Evolutionary conservation across 2,329 filamentous ascomycete species (phyloP).

Genomic region (Botrytis fragariae): DNA sequence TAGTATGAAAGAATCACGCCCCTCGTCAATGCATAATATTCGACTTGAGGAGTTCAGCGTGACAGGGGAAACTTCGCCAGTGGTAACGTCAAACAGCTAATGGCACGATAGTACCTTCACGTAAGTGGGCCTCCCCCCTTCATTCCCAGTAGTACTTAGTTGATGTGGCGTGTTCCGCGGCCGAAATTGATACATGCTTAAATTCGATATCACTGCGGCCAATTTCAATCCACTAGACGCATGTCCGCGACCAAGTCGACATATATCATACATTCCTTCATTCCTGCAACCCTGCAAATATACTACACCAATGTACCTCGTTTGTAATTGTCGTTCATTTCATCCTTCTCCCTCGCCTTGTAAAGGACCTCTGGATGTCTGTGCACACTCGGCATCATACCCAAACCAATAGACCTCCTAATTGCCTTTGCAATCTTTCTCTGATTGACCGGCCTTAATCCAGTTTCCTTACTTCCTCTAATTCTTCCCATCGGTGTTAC

Average conservation of each 20-base stretch:
- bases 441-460: slow-evolving; percentile 85
- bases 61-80: neutral
- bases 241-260: neutral
- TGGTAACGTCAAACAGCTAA: neutral
- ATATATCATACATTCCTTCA: slow-evolving; percentile 1
- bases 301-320: neutral
- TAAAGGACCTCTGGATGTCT: slow-evolving; percentile 76
- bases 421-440: slow-evolving; percentile 91
- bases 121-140: neutral
- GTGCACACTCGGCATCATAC: slow-evolving; percentile 89
- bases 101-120: neutral
- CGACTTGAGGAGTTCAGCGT: neutral
- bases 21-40: neutral
- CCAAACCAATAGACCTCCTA: slow-evolving; percentile 81
- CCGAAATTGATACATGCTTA: neutral
- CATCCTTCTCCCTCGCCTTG: slow-evolving; percentile 21
- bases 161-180: neutral
- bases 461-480: slow-evolving; percentile 70
- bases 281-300: neutral
- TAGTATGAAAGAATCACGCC: neutral
- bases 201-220: neutral
- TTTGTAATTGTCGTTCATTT: slow-evolving; percentile 7
- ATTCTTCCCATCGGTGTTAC: slow-evolving; percentile 84
- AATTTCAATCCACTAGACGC: neutral
- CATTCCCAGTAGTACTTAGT: neutral